A percentile compares a stretch with the other conserved stretches of the same genome.
These are phyloP conservation scores for Lipomyces japonicus DNA, from an alignment of 805 yeast genomes.

Conservation along the genomic window DNA sequence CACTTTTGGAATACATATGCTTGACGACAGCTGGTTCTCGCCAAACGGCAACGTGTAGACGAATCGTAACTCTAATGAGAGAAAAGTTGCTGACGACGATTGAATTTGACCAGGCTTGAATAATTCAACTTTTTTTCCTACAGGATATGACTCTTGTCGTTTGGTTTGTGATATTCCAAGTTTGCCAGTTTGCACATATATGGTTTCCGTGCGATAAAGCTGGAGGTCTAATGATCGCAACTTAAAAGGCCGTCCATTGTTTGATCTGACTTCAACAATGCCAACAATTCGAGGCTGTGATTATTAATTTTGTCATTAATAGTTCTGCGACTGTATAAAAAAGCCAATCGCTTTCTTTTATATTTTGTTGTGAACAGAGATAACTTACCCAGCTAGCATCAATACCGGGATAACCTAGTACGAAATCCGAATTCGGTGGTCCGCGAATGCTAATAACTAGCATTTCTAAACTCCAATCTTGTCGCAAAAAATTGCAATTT, in stretches of 20 bases:
- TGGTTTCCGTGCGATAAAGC: slow-evolving; percentile 41
- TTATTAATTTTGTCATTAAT: not conserved
- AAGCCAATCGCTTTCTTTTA: not conserved
- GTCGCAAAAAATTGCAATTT: too few relatives aligned
- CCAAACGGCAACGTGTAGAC: slow-evolving; percentile 34
- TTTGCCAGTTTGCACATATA: slow-evolving; percentile 37
- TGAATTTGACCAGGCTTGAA: slow-evolving; percentile 28
- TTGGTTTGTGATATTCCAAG: slow-evolving; percentile 34
- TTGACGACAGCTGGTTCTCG: slow-evolving; percentile 37
- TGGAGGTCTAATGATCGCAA: slow-evolving; percentile 37
- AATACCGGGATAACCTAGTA: slow-evolving; percentile 45
- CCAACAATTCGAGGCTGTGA: slow-evolving; percentile 41
- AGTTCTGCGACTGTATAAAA: not conserved
- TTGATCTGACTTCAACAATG: slow-evolving; percentile 39
- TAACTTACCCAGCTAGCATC: slow-evolving; percentile 39
- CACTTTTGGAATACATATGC: slow-evolving; percentile 30
- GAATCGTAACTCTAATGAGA: slow-evolving; percentile 41
- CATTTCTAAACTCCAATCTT: too few relatives aligned
- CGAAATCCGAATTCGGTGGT: slow-evolving; percentile 41
- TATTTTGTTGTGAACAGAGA: not conserved
- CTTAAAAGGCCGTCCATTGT: slow-evolving; percentile 30
- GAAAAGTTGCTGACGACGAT: slow-evolving; percentile 29
- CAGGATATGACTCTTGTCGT: slow-evolving; percentile 35
- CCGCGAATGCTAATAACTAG: slow-evolving; percentile 35
- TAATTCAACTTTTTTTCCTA: slow-evolving; percentile 36